These are phyloP conservation scores for Xylaria sp. DNA, from an alignment of 2,329 filamentous ascomycete species.

Conservation along the genomic window DNA sequence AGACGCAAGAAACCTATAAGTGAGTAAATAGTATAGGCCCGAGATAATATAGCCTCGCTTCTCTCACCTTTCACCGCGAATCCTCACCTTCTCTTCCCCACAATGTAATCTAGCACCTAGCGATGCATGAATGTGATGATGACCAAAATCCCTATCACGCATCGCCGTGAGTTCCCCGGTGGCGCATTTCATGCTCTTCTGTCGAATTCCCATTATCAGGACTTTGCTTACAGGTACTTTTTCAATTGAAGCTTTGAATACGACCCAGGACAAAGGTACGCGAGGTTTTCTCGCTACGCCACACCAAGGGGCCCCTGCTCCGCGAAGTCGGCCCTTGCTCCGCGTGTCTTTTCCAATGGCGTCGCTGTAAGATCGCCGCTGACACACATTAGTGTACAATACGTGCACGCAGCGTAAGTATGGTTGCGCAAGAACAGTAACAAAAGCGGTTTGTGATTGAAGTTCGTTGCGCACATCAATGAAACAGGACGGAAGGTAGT, in stretches of 20 bases:
- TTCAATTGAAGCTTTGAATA: conserved; percentile 16
- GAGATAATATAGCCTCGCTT: background rate
- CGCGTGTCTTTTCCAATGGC: conserved; percentile 23
- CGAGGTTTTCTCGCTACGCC: conserved; percentile 14
- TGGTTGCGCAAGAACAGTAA: background rate
- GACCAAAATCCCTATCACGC: conserved; percentile 24
- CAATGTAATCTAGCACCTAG: background rate
- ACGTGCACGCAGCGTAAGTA: background rate
- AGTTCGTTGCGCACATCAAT: conserved; percentile 8
- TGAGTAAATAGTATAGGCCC: background rate
- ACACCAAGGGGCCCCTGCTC: conserved; percentile 15
- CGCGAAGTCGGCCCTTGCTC: conserved; percentile 17
- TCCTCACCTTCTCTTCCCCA: conserved; percentile 18
- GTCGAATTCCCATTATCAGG: conserved; percentile 10
- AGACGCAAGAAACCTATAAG: conserved; percentile 9
- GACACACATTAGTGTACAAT: conserved; percentile 11
- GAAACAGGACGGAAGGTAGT: background rate
- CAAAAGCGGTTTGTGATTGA: conserved; percentile 1
- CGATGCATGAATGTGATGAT: conserved; percentile 27
- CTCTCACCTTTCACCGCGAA: conserved; percentile 19
- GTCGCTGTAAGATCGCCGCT: conserved; percentile 35
- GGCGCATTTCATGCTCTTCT: conserved; percentile 25
- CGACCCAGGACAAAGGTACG: conserved; percentile 31
- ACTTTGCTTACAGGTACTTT: background rate
- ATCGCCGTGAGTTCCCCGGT: conserved; percentile 21